These are phyloP conservation scores for Fraxinus anomala DNA, from an alignment of 257 asterid genomes.

Conservation along the genomic window DNA sequence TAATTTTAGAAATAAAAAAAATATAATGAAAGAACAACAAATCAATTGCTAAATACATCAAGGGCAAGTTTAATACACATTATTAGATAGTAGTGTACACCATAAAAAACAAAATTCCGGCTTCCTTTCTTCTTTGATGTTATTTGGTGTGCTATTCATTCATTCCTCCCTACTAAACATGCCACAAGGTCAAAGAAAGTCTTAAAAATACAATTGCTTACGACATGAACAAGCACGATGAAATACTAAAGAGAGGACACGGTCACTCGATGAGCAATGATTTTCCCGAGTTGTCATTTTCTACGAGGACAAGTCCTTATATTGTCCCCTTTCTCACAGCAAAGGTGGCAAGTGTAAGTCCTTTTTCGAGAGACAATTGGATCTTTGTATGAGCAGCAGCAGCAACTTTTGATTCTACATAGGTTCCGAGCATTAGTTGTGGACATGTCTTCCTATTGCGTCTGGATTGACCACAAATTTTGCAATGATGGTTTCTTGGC, in stretches of 20 bases:
- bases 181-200: not conserved
- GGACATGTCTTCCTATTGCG: constrained; percentile 80
- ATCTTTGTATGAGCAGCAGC: constrained; percentile 14
- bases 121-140: no score
- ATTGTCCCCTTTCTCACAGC: constrained; percentile 57
- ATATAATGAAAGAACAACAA: no score
- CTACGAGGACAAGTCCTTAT: constrained; percentile 55
- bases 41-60: no score
- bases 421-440: constrained; percentile 21
- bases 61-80: no score
- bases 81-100: no score
- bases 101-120: no score
- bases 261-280: not conserved
- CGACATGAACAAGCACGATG: constrained; percentile 5
- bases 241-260: not conserved
- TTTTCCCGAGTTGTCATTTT: constrained; percentile 28
- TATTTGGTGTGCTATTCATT: no score
- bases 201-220: constrained; percentile 1
- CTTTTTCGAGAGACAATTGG: constrained; percentile 24
- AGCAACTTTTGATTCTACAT: constrained; percentile 23
- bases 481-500: constrained; percentile 56
- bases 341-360: constrained; percentile 48
- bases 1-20: no score
- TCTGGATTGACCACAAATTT: constrained; percentile 61
- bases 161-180: not conserved